These are phyloP conservation scores for Helenozyma rhizophorensis DNA, from an alignment of 805 yeast species.

Conservation along the genomic window DNA sequence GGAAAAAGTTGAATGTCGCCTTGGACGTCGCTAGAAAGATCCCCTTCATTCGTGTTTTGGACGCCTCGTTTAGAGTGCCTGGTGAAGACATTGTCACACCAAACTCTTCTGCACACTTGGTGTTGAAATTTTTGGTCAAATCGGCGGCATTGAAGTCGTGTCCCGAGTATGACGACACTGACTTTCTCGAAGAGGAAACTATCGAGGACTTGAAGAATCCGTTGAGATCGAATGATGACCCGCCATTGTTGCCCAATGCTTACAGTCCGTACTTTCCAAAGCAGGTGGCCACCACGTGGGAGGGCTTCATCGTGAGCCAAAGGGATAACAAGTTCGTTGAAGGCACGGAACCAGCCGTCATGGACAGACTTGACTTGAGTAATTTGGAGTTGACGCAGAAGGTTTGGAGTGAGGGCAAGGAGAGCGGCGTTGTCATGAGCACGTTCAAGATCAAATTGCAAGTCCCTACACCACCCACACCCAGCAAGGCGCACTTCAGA, in stretches of 20 bases:
- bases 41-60: slow-evolving; percentile 64
- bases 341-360: slow-evolving; percentile 44
- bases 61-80: slow-evolving; percentile 76
- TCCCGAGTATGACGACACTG: slow-evolving; percentile 39
- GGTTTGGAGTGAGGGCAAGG: slow-evolving; percentile 44
- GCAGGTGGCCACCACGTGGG: slow-evolving; percentile 49
- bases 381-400: slow-evolving; percentile 54
- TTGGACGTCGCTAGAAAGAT: slow-evolving; percentile 56
- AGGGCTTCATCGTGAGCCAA: slow-evolving; percentile 64
- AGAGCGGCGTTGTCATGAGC: slow-evolving; percentile 45
- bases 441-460: slow-evolving; percentile 73
- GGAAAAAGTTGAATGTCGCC: slow-evolving; percentile 43
- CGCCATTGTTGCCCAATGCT: slow-evolving; percentile 65
- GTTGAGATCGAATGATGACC: slow-evolving; percentile 54
- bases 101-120: slow-evolving; percentile 64
- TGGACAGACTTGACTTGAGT: slow-evolving; percentile 49
- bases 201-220: slow-evolving; percentile 73
- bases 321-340: slow-evolving; percentile 80
- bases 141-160: slow-evolving; percentile 66
- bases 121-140: slow-evolving; percentile 68
- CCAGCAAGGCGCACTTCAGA: slow-evolving; percentile 66
- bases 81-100: slow-evolving; percentile 75
- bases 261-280: slow-evolving; percentile 77
- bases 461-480: slow-evolving; percentile 71
- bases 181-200: slow-evolving; percentile 53